Evolutionary conservation across 352 stramenopile species (phyloP), one percentile per base, ranked within the genome.

Genomic region (Pythium periplocum): DNA sequence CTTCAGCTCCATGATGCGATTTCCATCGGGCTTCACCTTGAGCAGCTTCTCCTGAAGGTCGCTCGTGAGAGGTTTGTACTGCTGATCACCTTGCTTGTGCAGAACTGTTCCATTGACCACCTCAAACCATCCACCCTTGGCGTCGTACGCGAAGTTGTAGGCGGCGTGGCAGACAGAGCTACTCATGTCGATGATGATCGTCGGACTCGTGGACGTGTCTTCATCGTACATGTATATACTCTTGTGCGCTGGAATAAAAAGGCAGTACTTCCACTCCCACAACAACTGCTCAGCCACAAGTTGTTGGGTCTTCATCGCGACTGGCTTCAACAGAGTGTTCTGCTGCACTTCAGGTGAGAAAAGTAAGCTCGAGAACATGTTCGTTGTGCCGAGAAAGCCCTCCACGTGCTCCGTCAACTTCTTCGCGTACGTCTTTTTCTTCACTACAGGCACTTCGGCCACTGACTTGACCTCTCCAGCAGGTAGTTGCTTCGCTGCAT

Each of bases 211-310:
- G 1, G 74, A 73, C 8, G 63, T 64, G 44, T 78, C 71, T 7
- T 55, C 55, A 10, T 86, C 73, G 49, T 87, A 90, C n/a, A 90
- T 59, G 57, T 87, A 90, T 30, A 90, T 51, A 12, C 64, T 66
- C 48, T 70, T 77, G 38, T 65, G 55, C 17, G 33, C 53, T 0
- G 76, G 76, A 6, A 87, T 54, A 34, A 90, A 86, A 3, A 90
- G 51, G 10, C 66, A 83, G 54, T 87, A 90, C 39, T 86, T 85
- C 79, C 73, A 90, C 45, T 85, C 57, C 66, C 75, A 90, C 7
- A 87, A 56, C n/a, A 73, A 4, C 36, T 69, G 44, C 42, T 80
- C 60, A 6, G 71, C 69, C 3, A 76, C 39, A 6, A 71, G 33
- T 17, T 83, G 51, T 17, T 75, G 67, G 0, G 63, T 64, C 48